Conservation (phyloP, 2,329 filamentous ascomycete genomes). For the Beauveria australis region DNA sequence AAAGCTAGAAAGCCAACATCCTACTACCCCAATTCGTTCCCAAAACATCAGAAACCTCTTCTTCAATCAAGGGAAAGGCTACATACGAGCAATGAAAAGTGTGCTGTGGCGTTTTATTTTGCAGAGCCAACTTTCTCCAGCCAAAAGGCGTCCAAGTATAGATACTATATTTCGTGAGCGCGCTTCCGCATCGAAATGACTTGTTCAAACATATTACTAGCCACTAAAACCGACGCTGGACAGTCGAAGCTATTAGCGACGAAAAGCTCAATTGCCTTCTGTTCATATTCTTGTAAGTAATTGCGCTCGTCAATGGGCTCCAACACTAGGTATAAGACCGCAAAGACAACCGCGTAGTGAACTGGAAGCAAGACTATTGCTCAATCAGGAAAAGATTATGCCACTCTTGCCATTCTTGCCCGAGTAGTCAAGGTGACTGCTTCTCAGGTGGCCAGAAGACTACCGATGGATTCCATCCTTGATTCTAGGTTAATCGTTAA, state of each 20-base stretch:
- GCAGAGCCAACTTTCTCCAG: neutral
- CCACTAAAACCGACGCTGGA: neutral
- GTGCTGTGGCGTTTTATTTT: neutral
- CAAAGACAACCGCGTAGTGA: constrained; percentile 5
- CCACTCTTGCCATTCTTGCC: neutral
- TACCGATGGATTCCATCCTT: neutral
- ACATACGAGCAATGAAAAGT: neutral
- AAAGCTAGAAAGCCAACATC: neutral
- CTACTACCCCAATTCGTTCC: neutral
- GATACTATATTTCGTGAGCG: neutral
- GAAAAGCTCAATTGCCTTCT: neutral
- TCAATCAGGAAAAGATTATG: neutral
- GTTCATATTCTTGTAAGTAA: neutral
- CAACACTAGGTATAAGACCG: constrained; percentile 1
- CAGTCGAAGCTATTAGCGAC: neutral
- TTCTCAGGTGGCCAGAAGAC: too few species aligned
- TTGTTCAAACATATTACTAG: neutral
- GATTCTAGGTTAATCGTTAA: neutral
- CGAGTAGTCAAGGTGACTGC: too few species aligned
- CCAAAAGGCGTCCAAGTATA: neutral
- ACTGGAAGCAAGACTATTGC: neutral
- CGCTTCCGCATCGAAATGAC: too few species aligned
- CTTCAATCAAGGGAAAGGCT: too few species aligned
- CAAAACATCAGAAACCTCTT: neutral
- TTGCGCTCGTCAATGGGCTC: too few species aligned